phyloP scores from a whole-genome alignment of 345 rosid genomes.

The Sisymbrium irio region DNA sequence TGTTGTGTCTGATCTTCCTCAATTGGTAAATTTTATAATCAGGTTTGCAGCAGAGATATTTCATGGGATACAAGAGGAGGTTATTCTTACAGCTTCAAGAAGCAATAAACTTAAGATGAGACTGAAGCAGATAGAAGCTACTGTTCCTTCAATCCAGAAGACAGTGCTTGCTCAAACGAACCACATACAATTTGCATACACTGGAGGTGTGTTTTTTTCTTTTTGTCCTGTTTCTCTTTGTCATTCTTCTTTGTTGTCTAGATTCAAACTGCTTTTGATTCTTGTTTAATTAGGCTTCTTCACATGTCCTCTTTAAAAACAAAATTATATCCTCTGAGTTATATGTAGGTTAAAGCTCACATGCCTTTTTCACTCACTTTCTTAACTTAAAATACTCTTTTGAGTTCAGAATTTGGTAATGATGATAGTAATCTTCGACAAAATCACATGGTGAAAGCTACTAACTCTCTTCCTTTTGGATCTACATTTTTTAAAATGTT shows the following conservation, averaged over 20 bases:
- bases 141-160: slow-evolving; percentile 77
- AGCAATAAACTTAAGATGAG: slow-evolving; percentile 68
- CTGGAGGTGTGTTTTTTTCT: slow-evolving; percentile 74
- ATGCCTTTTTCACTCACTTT: slow-evolving; percentile 32
- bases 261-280: background rate
- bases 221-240: slow-evolving; percentile 47
- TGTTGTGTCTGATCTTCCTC: background rate
- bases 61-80: slow-evolving; percentile 88
- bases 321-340: slow-evolving; percentile 32
- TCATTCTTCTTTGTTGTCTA: slow-evolving; percentile 31
- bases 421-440: background rate
- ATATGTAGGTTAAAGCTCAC: slow-evolving; percentile 33
- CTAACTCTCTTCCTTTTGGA: slow-evolving; percentile 10
- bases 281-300: slow-evolving; percentile 15
- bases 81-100: slow-evolving; percentile 67
- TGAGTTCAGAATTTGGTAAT: background rate
- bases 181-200: slow-evolving; percentile 88
- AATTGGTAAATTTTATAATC: background rate
- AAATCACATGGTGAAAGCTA: slow-evolving; percentile 14
- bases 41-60: slow-evolving; percentile 97
- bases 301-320: slow-evolving; percentile 42
- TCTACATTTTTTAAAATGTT: background rate
- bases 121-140: slow-evolving; percentile 68
- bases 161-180: slow-evolving; percentile 69
- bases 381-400: slow-evolving; percentile 37